Base-by-base conservation (phyloP, 225 moss, liverwort and hornwort genomes). In the Rhytidiadelphus loreus region DNA sequence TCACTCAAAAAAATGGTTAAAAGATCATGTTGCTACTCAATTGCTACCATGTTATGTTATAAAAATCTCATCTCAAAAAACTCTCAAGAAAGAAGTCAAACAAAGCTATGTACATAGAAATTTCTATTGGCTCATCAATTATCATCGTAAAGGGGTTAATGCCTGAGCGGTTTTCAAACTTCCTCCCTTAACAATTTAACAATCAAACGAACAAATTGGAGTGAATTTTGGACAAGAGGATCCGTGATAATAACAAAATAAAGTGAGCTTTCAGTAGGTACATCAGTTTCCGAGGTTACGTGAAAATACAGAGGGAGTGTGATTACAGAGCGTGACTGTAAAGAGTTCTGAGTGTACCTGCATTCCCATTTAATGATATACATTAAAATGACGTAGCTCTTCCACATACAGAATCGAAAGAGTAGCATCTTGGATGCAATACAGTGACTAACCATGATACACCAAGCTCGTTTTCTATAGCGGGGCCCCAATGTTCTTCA, bases 401-500 rank as follows among this genome's bases (percentile, higher is more conserved):
- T 71, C 61, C 70, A 53, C 53, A 44, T 25, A 35, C 23, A 85
- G 80, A 71, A 80, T 85, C 52, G 62, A 72, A 80, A 72, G 85
- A 62, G 80, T 80, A 88, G 80, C 90, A 86, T 77, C 85, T 85
- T 87, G 82, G 77, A 87, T 82, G 85, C 91, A 87, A 86, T 92
- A 88, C 88, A 74, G 68, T 88, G 55, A 83, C 66, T 83, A 90
- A 82, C 66, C 88, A 92, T 90, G 90, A 79, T 92, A 92, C 92
- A 90, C 68, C 80, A 88, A 88, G 88, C 90, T 78, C 83, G 82
- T 78, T 85, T 88, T 83, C 71, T 72, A 86, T 59, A 73, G 44
- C 26, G 66, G 44, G 48, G 72, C 30, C 78, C 43, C 86, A 88
- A 62, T 80, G 90, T 83, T 78, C 83, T 88, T 80, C 80, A 88